Evolutionary conservation across 805 yeast species (phyloP), one percentile per base, ranked within the genome.

Genomic region (Spathaspora hagerdaliae): DNA sequence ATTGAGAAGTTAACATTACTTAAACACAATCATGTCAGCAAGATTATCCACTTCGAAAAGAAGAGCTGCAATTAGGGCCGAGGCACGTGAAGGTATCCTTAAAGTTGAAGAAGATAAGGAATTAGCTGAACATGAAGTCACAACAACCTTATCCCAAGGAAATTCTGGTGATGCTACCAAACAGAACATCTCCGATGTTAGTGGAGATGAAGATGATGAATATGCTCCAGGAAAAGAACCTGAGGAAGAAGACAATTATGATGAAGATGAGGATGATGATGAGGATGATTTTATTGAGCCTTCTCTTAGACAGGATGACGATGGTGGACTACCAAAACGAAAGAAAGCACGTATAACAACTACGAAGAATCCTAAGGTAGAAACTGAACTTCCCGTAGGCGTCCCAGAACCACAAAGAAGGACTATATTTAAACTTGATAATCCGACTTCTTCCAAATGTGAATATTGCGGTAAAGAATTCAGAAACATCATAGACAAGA

Each of bases 391-490:
- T 29, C 32, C 32, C 12, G 2, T 11, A 9, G 32, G 32, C 12
- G 12, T 29, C 9, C 32, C 32, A 3, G 36, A 33, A 33, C 19
- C 36, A 12, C 43, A 40, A 40, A 40, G 27, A 12, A 12, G 43
- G 27, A 40, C 36, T 26, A 40, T 32, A 31, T 40, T 31, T 14
- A 39, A 39, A 27, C 33, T 40, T 9, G 43, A 32, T 31, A 24
- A 40, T 11, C 43, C 37, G n/a, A 32, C 31, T 27, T 40, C 43
- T 8, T 19, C 37, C 11, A 26, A 14, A 27, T 50, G 53, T 43
- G 48, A 44, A 34, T 38, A 42, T 14, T 50, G 53, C 44, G 48
- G 45, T 11, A 39, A 34, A 24, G 44, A 29, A 33, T 50, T 50
- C 34, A 19, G 39, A 8, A 45, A 40, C 37, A 46, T 42, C 6